These are phyloP conservation scores for Corchorus capsularis DNA, from an alignment of 345 rosid genomes.

Conservation along the genomic window DNA sequence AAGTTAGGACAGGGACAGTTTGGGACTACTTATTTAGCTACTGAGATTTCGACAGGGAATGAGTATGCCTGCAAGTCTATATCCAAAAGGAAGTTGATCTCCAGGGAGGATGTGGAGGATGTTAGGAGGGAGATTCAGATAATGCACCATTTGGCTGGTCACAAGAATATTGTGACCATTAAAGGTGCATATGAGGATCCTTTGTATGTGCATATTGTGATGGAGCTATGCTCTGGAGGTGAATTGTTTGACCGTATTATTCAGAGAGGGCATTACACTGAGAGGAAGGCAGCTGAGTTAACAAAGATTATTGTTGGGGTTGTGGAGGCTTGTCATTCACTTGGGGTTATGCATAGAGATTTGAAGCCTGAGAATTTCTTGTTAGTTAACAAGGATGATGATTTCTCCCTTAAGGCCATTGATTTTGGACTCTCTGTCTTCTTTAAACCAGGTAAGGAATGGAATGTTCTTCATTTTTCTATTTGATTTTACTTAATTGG, in stretches of 20 bases:
- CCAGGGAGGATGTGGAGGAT: constrained; percentile 95
- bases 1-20: constrained; percentile 97
- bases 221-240: constrained; percentile 99
- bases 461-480: neutral
- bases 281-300: constrained; percentile 94
- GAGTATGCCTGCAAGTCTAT: constrained; percentile 98
- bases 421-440: constrained; percentile 98
- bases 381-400: constrained; percentile 95
- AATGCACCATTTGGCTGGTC: constrained; percentile 99
- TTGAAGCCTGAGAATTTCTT: constrained; percentile 97
- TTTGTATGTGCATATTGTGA: constrained; percentile 82
- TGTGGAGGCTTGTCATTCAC: constrained; percentile 95
- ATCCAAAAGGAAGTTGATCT: constrained; percentile 87
- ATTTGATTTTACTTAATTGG: neutral
- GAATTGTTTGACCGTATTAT: constrained; percentile 94
- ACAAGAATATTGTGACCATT: constrained; percentile 86
- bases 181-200: constrained; percentile 96
- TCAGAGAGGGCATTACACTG: constrained; percentile 96
- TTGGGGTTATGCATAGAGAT: constrained; percentile 99
- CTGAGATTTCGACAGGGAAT: constrained; percentile 58
- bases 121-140: constrained; percentile 96
- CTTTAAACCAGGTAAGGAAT: constrained; percentile 83
- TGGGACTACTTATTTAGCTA: constrained; percentile 88
- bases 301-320: constrained; percentile 94
- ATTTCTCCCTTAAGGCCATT: constrained; percentile 96